Evolutionary conservation across 257 asterid genomes (phyloP), one percentile per base, ranked within the genome.

Genomic region (Nicotiana otophora): DNA sequence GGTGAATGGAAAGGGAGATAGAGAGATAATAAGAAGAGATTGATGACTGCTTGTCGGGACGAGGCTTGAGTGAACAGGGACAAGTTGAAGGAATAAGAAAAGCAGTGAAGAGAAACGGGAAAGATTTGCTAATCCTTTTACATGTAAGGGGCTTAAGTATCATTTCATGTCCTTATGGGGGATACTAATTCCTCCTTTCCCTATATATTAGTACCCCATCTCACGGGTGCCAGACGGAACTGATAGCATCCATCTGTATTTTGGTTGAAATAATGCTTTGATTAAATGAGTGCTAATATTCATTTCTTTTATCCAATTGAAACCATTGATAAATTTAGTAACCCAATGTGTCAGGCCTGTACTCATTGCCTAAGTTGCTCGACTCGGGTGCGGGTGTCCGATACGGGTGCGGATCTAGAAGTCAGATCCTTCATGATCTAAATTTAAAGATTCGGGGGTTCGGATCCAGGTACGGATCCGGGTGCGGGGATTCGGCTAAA

Each of bases 81-180:
- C 77, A 69, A 53, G 42, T n/a, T 39, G 77, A 69, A 69, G 77
- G 77, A 69, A 10, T 11, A 36, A 67, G 17, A 69, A 69, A 69
- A 39, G 5, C 55, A 39, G 57, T 39, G 77, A 69, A 69, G n/a
- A 69, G 77, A 69, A 69, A 36, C 11, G 57, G 53, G 77, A 39
- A 69, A 69, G 9, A 30, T n/a, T 39, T 69, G 31, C 19, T 69
- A 69, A 69, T 69, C 57, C 57, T 69, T 7, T 68, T 39, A 10
- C 39, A 69, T 39, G 10, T 5, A 39, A n/a, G 77, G 77, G 77
- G 15, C 33, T n/a, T 53, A 53, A 53, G 57, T 53, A 28, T 19
- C 31, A 1, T 19, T 69, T 69, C 31, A n/a, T 36, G 31, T 69
- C 77, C 77, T 69, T 36, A 14, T 10, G 20, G 42, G 42, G 33